These are phyloP conservation scores for Calamus simplicifolius DNA, from an alignment of 176 grass and related monocot genomes.

Conservation along the genomic window DNA sequence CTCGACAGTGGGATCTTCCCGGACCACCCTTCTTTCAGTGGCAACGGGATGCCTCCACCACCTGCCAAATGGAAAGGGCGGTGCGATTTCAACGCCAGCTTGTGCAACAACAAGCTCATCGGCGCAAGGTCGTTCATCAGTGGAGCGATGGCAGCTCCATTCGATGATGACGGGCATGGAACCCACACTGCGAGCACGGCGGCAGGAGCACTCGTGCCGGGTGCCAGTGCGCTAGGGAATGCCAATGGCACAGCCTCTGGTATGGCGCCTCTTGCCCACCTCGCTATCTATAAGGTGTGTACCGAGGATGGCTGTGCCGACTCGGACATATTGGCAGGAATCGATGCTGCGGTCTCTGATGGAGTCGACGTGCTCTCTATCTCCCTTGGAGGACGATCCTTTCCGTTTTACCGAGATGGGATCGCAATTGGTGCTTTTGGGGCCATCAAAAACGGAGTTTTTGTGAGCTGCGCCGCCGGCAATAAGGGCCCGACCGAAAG, in stretches of 20 bases:
- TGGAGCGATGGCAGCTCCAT: conserved; percentile 15
- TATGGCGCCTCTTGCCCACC: conserved; percentile 63
- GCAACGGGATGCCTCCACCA: conserved; percentile 40
- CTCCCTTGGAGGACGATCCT: conserved; percentile 40
- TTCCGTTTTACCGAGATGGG: conserved; percentile 38
- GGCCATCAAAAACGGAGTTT: conserved; percentile 45
- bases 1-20: conserved; percentile 52
- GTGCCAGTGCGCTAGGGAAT: conserved; percentile 29
- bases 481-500: conserved; percentile 37
- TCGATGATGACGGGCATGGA: conserved; percentile 29
- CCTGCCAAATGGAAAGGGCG: conserved; percentile 54
- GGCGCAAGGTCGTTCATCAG: conserved; percentile 60
- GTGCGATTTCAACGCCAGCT: conserved; percentile 40
- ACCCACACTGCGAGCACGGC: conserved; percentile 62
- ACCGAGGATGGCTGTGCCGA: conserved; percentile 28
- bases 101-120: conserved; percentile 85
- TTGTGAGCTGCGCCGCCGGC: conserved; percentile 48
- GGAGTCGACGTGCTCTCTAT: conserved; percentile 76
- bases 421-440: conserved; percentile 40
- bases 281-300: conserved; percentile 66
- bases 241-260: conserved; percentile 35
- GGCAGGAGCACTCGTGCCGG: conserved; percentile 39
- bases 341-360: conserved; percentile 66
- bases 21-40: conserved; percentile 60
- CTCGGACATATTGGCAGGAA: conserved; percentile 52